Base-by-base conservation (phyloP, 2,329 filamentous ascomycete species). In the Ophiostoma australiae region DNA sequence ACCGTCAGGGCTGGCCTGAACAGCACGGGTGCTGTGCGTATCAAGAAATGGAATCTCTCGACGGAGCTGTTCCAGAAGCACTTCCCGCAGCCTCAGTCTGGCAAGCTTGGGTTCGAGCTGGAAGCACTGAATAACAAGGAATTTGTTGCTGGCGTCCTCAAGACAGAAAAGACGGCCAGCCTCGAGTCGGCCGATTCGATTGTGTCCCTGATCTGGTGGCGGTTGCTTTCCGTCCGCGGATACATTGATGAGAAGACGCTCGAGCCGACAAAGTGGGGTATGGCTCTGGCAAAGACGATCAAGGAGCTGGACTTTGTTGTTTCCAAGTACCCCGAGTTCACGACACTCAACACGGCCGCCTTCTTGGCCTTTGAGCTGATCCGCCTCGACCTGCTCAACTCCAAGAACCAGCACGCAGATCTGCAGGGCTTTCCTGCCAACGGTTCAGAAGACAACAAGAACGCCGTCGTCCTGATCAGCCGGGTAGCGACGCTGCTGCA, bases 301-400 rank as follows among this genome's bases (percentile, higher is more conserved):
- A 82, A 89, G 71, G 82, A 85, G 10, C 80, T 94, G 31, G 82
- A 88, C 65, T 83, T 83, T 15, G 81, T 82, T 65, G 81, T 82
- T 72, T 48, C 17, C 4, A 81, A 81, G 72, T 76, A 82, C 37
- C 77, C 81, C 68, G 79, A 82, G 0, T 80, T 83, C 2, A 78
- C 81, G 3, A 78, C 81, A 33, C 82, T 93, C 27, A 91, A 93
- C 77, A 93, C 97, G 77, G 87, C 92, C 10, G 87, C 90, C 2
- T 86, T 98, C 71, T 83, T 97, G 69, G 94, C 92, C 0, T 90
- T 96, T 74, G 95, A 99, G 79, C 85, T 99, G 73, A 84, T 97
- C 58, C 89, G 91, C 31, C 86, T 95, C 71, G 91, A 90, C 65
- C 82, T 96, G 44, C 85, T 99, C 23, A 94, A 91, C 76, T 85